phyloP scores from a whole-genome alignment of 2,329 filamentous ascomycete species.

The Colletotrichum musae region DNA sequence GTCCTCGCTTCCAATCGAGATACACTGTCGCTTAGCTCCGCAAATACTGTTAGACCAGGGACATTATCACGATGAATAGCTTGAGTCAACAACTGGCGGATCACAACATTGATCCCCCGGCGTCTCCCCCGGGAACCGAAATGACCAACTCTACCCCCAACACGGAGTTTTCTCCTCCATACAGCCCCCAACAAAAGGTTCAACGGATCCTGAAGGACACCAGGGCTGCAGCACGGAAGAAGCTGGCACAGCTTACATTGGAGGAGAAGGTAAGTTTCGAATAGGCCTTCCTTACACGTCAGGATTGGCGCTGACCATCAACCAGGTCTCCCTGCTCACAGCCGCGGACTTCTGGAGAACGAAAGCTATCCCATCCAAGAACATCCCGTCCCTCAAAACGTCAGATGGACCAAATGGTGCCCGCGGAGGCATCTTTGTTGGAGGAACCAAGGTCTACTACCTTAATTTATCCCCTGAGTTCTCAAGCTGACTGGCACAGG shows the following conservation, averaged over 20 bases:
- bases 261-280: slow-evolving; percentile 68
- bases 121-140: slow-evolving; percentile 32
- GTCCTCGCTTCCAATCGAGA: background rate
- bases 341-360: slow-evolving; percentile 81
- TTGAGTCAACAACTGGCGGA: slow-evolving; percentile 26
- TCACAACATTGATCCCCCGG: slow-evolving; percentile 50
- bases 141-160: slow-evolving; percentile 62
- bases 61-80: slow-evolving; percentile 18
- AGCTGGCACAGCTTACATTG: slow-evolving; percentile 65
- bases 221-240: slow-evolving; percentile 61
- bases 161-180: slow-evolving; percentile 64
- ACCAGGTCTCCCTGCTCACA: slow-evolving; percentile 70
- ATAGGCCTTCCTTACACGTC: background rate
- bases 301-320: background rate
- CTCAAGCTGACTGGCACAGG: slow-evolving; percentile 56
- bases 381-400: slow-evolving; percentile 75
- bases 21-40: background rate
- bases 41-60: background rate
- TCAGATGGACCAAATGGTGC: slow-evolving; percentile 81
- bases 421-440: slow-evolving; percentile 77
- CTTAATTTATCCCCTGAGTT: background rate
- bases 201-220: slow-evolving; percentile 52
- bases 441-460: slow-evolving; percentile 70
- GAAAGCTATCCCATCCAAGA: slow-evolving; percentile 72
- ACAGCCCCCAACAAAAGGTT: slow-evolving; percentile 57